Evolutionary conservation across 768 basidiomycete species (phyloP).

Genomic region (Inosperma sp.): DNA sequence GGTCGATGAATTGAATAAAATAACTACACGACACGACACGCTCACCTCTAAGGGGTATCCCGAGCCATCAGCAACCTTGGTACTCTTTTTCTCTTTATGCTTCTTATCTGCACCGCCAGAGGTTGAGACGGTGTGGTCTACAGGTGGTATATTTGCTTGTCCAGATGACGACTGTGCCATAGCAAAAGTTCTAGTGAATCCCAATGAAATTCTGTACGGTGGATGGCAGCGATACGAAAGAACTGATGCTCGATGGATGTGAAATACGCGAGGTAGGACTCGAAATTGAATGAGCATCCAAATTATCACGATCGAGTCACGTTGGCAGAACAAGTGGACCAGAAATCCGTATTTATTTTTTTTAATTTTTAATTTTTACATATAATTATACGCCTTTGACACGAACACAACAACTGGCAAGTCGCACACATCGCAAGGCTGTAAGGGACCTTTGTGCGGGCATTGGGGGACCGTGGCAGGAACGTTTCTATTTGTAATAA

Average conservation of each 20-base stretch:
- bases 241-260: slow-evolving; percentile 19
- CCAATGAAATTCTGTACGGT: slow-evolving; percentile 15
- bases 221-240: slow-evolving; percentile 29
- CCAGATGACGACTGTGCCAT: slow-evolving; percentile 62
- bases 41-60: slow-evolving; percentile 64
- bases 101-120: slow-evolving; percentile 22
- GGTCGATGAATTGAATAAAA: not conserved
- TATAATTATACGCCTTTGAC: too few species aligned
- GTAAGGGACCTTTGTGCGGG: too few species aligned
- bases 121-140: slow-evolving; percentile 37
- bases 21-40: not conserved
- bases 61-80: slow-evolving; percentile 37
- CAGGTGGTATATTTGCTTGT: slow-evolving; percentile 45
- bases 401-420: too few species aligned
- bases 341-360: too few species aligned
- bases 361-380: too few species aligned
- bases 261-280: slow-evolving; percentile 21
- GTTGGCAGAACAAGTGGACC: too few species aligned
- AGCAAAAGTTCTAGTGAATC: slow-evolving; percentile 25
- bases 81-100: slow-evolving; percentile 43
- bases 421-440: too few species aligned
- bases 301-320: slow-evolving; percentile 37
- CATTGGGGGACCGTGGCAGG: too few species aligned
- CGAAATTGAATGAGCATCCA: slow-evolving; percentile 35
- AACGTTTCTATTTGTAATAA: too few species aligned